phyloP scores from a whole-genome alignment of 495 filamentous ascomycete species.

The Neurospora discreta region DNA sequence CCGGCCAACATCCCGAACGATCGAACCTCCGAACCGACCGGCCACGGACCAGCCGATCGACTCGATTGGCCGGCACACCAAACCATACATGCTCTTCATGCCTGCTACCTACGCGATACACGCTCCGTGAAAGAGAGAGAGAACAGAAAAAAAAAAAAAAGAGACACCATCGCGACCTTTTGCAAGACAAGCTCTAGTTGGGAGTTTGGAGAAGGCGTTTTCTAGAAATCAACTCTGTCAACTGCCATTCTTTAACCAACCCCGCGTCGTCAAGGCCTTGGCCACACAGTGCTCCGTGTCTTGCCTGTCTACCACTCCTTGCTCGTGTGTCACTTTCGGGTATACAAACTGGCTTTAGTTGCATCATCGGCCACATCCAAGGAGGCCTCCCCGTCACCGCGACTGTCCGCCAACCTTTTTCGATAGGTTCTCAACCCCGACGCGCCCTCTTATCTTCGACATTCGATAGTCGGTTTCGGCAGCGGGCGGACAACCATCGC shows the following conservation, averaged over 20 bases:
- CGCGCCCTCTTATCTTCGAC: background rate
- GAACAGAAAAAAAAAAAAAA: too few species aligned
- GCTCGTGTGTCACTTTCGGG: background rate
- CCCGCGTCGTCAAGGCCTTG: background rate
- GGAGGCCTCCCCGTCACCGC: background rate
- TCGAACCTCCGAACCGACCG: background rate
- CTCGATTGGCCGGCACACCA: background rate
- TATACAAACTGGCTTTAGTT: background rate
- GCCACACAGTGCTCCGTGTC: background rate
- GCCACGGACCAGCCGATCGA: background rate
- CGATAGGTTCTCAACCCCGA: background rate
- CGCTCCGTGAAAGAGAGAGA: background rate
- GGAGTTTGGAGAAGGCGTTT: background rate
- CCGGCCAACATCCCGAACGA: background rate
- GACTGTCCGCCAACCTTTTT: background rate
- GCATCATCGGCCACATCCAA: background rate
- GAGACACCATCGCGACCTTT: background rate
- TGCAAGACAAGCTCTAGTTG: background rate
- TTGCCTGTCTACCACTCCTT: background rate
- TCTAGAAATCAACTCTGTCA: background rate
- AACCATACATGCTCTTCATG: background rate
- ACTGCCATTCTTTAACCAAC: background rate
- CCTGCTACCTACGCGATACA: background rate
- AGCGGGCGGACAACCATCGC: slow-evolving; percentile 1
- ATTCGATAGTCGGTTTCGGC: background rate